A percentile compares a stretch with the other conserved stretches of the same genome.
Evolutionary conservation across 2,329 filamentous ascomycete genomes (phyloP).

Genomic region (Aspergillus pseudoglaucus): DNA sequence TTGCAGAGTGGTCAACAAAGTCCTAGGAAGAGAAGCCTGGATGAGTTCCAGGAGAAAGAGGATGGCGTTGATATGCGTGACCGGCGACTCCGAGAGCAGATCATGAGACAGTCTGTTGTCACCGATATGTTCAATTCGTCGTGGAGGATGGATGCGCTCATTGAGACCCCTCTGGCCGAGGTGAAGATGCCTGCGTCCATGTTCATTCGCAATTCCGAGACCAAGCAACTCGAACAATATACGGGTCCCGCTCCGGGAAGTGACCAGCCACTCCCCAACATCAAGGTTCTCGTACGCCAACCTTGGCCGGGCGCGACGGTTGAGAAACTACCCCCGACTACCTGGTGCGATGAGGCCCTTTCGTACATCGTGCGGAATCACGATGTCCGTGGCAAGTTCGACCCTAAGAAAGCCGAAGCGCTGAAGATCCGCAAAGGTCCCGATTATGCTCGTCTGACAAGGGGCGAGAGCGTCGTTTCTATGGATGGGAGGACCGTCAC

Average conservation of each 20-base stretch:
- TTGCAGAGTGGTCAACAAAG: constrained; percentile 14
- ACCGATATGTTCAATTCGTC: constrained; percentile 70
- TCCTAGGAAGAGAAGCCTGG: constrained; percentile 43
- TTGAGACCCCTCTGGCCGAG: constrained; percentile 59
- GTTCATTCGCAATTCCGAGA: constrained; percentile 57
- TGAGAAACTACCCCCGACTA: constrained; percentile 59
- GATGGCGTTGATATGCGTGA: constrained; percentile 9
- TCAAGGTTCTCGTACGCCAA: constrained; percentile 64
- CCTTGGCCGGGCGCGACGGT: constrained; percentile 72
- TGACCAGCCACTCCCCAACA: constrained; percentile 49
- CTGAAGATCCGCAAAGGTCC: constrained; percentile 57
- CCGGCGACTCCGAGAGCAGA: constrained; percentile 35
- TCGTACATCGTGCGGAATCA: constrained; percentile 82
- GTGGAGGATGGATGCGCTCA: constrained; percentile 66
- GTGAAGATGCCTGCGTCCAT: constrained; percentile 63
- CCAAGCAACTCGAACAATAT: constrained; percentile 63
- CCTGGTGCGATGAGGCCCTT: constrained; percentile 60
- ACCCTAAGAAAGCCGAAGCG: constrained; percentile 55
- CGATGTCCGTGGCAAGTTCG: constrained; percentile 73
- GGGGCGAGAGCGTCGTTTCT: constrained; percentile 58
- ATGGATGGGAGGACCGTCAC: constrained; percentile 64
- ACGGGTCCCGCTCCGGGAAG: constrained; percentile 58
- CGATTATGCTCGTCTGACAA: constrained; percentile 56
- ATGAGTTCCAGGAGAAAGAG: constrained; percentile 39
- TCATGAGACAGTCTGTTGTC: constrained; percentile 58